Base-by-base conservation (phyloP, 495 filamentous ascomycete genomes). In the Schizothecium vesticola region DNA sequence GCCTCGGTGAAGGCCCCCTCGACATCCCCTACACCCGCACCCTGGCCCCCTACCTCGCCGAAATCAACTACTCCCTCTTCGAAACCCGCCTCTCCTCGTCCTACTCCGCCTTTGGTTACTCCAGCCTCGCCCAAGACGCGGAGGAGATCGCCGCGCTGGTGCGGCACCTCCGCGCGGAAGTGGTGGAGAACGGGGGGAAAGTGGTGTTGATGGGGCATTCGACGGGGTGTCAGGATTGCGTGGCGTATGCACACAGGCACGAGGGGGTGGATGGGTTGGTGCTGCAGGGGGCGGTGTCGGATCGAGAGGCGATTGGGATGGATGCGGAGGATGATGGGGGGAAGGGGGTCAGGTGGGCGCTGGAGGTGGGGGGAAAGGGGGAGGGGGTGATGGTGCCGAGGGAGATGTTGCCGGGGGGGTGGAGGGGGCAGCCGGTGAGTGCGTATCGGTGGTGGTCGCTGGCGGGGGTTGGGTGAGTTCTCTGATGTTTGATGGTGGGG, bases 201-300 rank as follows among this genome's bases (percentile, higher is more conserved):
- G 80, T 97, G n/a, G 89, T 94, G 10, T 76, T 97, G 12, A 87
- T 99, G 85, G 95, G 95, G 11, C 92, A 96, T 70, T 93, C 90
- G 3, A 87, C 84, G 12, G 95, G 95, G 2, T 92, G 91, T 68
- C 95, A 84, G 80, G 26, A 83, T 86, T 61, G 60, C 23, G 3
- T 61, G 25, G 60, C 10, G 60, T 36, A 36, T 61, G 59, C 59
- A 0, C 2, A 1, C 0, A 12, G 33, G 26, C 4, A 77, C 79
- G 16, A 82, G 83, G 2, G 70, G 1, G 82, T 97, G 24, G 88
- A 96, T 64, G 94, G 92, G 58, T 89, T 87, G 29, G 90, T 98
- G 55, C 80, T 97, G 64, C 94, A 97, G 75, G 94, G 91, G 0
- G 86, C 90, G 13, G 88, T 91, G 12, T 91, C 87, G 55, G 94